Evolutionary conservation across 371 early-diverging fungal species (phyloP).

Genomic region (Mucor lusitanicus): DNA sequence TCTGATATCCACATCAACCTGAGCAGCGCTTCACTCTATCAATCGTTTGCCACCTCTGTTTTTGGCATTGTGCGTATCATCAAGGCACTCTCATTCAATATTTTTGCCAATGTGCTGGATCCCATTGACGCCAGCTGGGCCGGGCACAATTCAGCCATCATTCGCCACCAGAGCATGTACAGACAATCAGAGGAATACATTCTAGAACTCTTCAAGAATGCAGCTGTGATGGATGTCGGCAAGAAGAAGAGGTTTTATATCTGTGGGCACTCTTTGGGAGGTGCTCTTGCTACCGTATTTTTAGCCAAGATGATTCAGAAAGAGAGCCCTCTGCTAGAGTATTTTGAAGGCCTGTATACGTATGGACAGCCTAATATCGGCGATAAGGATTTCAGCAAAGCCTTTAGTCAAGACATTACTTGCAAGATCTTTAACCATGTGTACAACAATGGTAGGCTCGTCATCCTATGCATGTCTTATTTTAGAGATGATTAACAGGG

Average conservation of each 20-base stretch:
- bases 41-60: slow-evolving; percentile 32
- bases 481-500: background rate
- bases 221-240: slow-evolving; percentile 1
- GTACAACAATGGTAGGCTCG: slow-evolving; percentile 51
- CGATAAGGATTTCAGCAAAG: slow-evolving; percentile 47
- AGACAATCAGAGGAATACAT: slow-evolving; percentile 38
- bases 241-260: slow-evolving; percentile 30
- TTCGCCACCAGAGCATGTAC: slow-evolving; percentile 34
- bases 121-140: slow-evolving; percentile 50
- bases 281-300: slow-evolving; percentile 50
- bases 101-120: slow-evolving; percentile 42
- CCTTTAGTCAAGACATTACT: slow-evolving; percentile 43
- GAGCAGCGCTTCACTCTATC: slow-evolving; percentile 31
- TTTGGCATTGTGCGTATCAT: slow-evolving; percentile 28
- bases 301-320: slow-evolving; percentile 59
- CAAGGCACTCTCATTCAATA: slow-evolving; percentile 24
- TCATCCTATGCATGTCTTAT: background rate
- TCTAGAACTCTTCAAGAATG: slow-evolving; percentile 17
- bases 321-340: slow-evolving; percentile 42
- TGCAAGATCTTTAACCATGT: slow-evolving; percentile 62
- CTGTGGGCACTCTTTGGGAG: slow-evolving; percentile 46
- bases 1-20: slow-evolving; percentile 31
- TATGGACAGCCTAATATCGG: slow-evolving; percentile 60
- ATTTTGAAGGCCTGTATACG: slow-evolving; percentile 57
- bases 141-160: slow-evolving; percentile 23